Percentiles rank a stretch among this genome's conserved stretches.
phyloP scores from a whole-genome alignment of 2,329 filamentous ascomycete species.

The Cordyceps fumosorosea region DNA sequence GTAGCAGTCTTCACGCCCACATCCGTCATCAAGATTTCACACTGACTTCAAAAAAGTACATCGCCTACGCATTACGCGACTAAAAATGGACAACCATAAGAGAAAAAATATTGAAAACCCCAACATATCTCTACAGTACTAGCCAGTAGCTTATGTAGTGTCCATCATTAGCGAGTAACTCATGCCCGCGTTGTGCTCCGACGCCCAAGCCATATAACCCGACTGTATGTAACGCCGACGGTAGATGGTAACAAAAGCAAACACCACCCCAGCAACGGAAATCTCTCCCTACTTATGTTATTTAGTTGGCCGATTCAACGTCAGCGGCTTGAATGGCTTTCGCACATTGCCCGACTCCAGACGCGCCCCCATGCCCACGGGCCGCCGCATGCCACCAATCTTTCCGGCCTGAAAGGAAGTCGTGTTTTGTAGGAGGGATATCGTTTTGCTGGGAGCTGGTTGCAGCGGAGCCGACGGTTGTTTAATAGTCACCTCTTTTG shows the following conservation, averaged over 20 bases:
- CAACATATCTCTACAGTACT: not conserved
- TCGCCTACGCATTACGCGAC: not conserved
- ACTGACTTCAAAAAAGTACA: not conserved
- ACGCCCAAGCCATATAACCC: not conserved
- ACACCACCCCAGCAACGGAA: not conserved
- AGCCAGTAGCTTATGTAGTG: not conserved
- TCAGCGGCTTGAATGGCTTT: constrained; percentile 52
- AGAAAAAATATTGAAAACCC: not conserved
- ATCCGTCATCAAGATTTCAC: no score
- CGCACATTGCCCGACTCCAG: constrained; percentile 44
- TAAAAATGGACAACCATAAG: no score
- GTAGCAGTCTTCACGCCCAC: no score
- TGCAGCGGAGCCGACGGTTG: constrained; percentile 21
- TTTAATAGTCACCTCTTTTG: constrained; percentile 14
- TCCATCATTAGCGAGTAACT: not conserved
- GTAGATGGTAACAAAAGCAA: not conserved
- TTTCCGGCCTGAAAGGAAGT: constrained; percentile 42
- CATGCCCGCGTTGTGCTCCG: not conserved
- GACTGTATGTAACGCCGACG: not conserved
- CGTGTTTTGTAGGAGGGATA: constrained; percentile 42
- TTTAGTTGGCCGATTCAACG: constrained; percentile 38
- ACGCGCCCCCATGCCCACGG: constrained; percentile 38
- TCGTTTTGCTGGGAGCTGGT: constrained; percentile 23
- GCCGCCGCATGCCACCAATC: constrained; percentile 35
- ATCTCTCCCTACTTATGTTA: not conserved